Conservation (phyloP, 202 grass and related monocot species). For the Elaeis oleifera region DNA sequence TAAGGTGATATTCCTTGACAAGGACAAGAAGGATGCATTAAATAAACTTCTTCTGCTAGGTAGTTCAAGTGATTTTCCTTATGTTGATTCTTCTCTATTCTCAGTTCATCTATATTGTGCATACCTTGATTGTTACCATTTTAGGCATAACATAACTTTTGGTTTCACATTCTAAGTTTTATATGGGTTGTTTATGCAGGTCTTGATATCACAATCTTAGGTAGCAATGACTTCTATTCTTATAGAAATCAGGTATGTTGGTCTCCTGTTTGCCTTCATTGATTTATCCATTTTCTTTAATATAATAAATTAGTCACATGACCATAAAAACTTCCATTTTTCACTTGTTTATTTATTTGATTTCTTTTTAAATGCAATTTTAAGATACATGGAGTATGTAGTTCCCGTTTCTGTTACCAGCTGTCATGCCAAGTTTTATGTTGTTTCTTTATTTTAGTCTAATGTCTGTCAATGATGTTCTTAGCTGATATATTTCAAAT, state of each 20-base stretch:
- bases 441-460: conserved; percentile 1
- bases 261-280: conserved; percentile 13
- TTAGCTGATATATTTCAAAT: too few species aligned
- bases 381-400: too few species aligned
- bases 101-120: neutral
- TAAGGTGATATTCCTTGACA: conserved; percentile 41
- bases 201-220: conserved; percentile 71
- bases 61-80: conserved; percentile 21
- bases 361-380: too few species aligned
- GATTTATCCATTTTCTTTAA: neutral
- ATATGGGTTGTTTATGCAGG: conserved; percentile 30
- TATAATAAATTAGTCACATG: too few species aligned
- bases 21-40: conserved; percentile 47
- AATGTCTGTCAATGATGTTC: neutral
- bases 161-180: conserved; percentile 15
- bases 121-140: neutral
- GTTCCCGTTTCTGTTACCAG: too few species aligned
- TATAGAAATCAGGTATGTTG: conserved; percentile 76
- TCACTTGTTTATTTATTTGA: too few species aligned
- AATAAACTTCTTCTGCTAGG: conserved; percentile 80
- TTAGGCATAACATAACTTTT: conserved; percentile 1
- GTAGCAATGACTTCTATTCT: conserved; percentile 98
- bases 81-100: conserved; percentile 13
- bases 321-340: too few species aligned
- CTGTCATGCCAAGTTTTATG: too few species aligned